These are phyloP conservation scores for Favolaschia claudopus DNA, from an alignment of 768 basidiomycete genomes.

Conservation along the genomic window DNA sequence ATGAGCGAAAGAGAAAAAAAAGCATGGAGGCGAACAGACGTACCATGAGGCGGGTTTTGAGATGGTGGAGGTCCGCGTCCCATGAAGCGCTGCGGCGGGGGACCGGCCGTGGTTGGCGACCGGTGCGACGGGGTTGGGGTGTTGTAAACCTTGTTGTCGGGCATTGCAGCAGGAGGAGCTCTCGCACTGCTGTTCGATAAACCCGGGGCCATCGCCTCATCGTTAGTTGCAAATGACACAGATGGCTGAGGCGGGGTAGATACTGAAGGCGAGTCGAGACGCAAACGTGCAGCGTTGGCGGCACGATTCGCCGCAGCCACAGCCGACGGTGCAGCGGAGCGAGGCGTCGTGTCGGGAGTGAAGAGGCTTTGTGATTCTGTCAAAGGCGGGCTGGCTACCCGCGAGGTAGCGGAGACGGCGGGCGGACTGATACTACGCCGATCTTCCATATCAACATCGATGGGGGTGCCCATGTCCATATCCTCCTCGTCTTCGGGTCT, in stretches of 20 bases:
- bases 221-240: too few species aligned
- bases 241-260: too few species aligned
- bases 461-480: slow-evolving; percentile 28
- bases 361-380: slow-evolving; percentile 17
- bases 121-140: slow-evolving; percentile 1
- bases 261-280: too few species aligned
- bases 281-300: too few species aligned
- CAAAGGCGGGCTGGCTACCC: slow-evolving; percentile 9
- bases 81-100: neutral
- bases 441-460: slow-evolving; percentile 25
- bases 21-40: neutral
- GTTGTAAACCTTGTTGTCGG: too few species aligned
- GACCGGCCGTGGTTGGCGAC: neutral
- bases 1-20: neutral
- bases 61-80: slow-evolving; percentile 4
- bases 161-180: too few species aligned
- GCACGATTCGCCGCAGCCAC: neutral
- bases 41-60: slow-evolving; percentile 6
- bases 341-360: slow-evolving; percentile 20
- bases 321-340: neutral
- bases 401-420: neutral
- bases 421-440: slow-evolving; percentile 2
- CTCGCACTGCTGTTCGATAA: too few species aligned
- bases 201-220: too few species aligned
- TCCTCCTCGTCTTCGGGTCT: slow-evolving; percentile 20